phyloP scores from a whole-genome alignment of 352 stramenopile species.

The Saprolegnia diclina region DNA sequence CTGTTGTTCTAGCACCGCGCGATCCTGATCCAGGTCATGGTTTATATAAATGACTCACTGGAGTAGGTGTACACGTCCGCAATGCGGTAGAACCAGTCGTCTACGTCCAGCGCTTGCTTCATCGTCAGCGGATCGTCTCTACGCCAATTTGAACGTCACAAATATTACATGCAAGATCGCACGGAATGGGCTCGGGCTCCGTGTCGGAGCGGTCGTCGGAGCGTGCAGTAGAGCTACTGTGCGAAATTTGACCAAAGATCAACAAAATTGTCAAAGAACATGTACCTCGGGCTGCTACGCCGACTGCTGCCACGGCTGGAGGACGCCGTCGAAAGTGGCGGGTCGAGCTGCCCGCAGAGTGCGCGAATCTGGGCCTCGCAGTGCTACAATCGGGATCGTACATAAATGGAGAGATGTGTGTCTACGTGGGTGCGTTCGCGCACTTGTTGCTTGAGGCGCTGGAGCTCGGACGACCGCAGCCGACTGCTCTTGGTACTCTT shows the following conservation, averaged over 20 bases:
- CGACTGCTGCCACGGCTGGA: no score
- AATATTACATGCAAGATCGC: neutral
- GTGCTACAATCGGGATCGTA: neutral
- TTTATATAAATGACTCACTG: neutral
- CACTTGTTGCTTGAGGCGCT: conserved; percentile 5
- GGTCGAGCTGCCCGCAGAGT: conserved; percentile 3
- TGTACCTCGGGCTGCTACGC: no score
- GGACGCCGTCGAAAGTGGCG: neutral
- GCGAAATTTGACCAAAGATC: neutral
- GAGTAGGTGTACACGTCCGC: neutral
- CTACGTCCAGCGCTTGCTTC: neutral
- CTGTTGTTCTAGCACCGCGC: neutral
- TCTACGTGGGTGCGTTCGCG: conserved; percentile 3
- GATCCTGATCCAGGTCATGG: neutral
- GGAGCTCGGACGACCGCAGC: conserved; percentile 3
- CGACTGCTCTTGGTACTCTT: conserved; percentile 1
- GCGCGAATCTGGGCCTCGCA: conserved; percentile 4
- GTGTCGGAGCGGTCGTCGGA: neutral
- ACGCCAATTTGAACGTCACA: neutral
- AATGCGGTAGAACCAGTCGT: neutral
- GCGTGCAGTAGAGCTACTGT: neutral
- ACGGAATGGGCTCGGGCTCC: neutral
- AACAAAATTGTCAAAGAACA: neutral
- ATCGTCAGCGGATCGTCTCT: neutral
- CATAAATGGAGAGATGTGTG: neutral